Evolutionary conservation across 2,329 filamentous ascomycete genomes (phyloP).

Genomic region (Fragosphaeria purpurea): DNA sequence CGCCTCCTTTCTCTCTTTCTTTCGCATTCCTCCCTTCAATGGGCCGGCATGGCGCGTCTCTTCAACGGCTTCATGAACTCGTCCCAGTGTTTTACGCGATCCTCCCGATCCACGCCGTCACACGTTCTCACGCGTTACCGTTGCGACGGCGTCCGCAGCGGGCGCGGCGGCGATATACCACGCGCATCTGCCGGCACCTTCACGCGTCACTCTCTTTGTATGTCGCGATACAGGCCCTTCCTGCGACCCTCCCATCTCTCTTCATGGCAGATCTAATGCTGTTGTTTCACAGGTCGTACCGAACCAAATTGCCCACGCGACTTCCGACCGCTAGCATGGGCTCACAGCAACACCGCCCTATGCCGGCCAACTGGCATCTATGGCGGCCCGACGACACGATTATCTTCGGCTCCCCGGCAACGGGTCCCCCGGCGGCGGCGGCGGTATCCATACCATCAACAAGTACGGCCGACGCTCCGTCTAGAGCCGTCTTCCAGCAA

Average conservation of each 20-base stretch:
- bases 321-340: not conserved
- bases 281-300: not conserved
- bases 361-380: constrained; percentile 15
- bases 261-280: no score
- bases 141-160: no score
- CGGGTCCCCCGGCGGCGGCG: not conserved
- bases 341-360: not conserved
- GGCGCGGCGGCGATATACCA: no score
- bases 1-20: not conserved
- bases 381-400: constrained; percentile 30
- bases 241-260: no score
- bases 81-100: no score
- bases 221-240: no score
- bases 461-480: not conserved
- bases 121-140: no score
- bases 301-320: no score
- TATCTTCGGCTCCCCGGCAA: constrained; percentile 19
- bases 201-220: no score
- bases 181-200: no score
- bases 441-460: constrained; percentile 1
- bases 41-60: constrained; percentile 5
- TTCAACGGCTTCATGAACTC: not conserved
- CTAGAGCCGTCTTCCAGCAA: not conserved
- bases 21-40: not conserved
- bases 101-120: no score